Conservation (phyloP, 768 basidiomycete species). For the Podaxis rugospora region DNA sequence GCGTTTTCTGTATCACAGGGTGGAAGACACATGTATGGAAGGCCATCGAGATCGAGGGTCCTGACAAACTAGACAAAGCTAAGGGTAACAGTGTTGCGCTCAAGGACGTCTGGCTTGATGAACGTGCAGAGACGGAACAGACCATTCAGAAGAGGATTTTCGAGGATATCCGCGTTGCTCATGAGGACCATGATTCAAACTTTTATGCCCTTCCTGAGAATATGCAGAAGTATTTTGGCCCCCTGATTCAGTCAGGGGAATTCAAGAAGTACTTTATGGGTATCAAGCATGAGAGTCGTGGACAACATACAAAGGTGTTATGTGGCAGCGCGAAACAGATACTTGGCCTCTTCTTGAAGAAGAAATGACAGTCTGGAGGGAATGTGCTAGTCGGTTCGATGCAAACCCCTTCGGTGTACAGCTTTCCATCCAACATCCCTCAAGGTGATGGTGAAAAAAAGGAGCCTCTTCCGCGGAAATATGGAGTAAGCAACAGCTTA, state of each 20-base stretch:
- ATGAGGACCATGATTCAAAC: too few species aligned
- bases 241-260: not conserved
- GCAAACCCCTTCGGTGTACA: not conserved
- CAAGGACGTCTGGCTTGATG: constrained; percentile 19
- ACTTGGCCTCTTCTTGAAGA: too few species aligned
- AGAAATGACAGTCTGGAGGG: too few species aligned
- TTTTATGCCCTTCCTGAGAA: too few species aligned
- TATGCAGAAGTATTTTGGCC: not conserved
- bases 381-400: not conserved
- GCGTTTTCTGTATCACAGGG: constrained; percentile 6
- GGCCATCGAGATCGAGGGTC: constrained; percentile 2
- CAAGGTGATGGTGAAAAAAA: not conserved
- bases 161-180: not conserved
- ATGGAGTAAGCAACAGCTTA: not conserved
- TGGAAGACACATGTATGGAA: constrained; percentile 13
- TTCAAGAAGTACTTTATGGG: constrained; percentile 4
- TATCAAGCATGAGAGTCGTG: too few species aligned
- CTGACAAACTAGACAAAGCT: not conserved
- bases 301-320: too few species aligned
- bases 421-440: not conserved
- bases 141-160: constrained; percentile 14
- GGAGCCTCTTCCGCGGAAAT: not conserved
- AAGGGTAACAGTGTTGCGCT: constrained; percentile 8
- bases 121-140: constrained; percentile 3
- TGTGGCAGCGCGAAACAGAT: too few species aligned